A percentile compares a stretch with the other conserved stretches of the same genome.
Evolutionary conservation across 208 protist genomes (phyloP).

Genomic region (Leptomonas seymouri): DNA sequence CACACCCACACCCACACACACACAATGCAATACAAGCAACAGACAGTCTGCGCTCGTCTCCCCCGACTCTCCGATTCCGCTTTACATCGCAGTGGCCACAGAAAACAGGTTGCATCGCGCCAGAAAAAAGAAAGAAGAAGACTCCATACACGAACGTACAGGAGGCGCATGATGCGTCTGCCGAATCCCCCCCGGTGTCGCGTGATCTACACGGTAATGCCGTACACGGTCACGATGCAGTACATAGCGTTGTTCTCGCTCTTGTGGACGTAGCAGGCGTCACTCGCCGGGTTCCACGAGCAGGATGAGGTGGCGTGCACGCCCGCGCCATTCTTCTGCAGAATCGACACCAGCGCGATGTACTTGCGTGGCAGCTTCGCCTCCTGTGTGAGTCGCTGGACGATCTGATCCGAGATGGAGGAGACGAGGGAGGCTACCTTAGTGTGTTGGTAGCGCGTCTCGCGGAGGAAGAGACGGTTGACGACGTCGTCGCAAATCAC

Average conservation of each 20-base stretch:
- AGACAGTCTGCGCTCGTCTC: too few relatives aligned
- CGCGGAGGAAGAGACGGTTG: conserved; percentile 60
- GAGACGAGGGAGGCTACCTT: conserved; percentile 64
- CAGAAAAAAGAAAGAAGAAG: too few relatives aligned
- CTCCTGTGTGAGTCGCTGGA: conserved; percentile 82
- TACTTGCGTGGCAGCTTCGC: conserved; percentile 92
- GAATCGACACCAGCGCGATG: conserved; percentile 78
- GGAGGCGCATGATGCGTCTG: too few relatives aligned
- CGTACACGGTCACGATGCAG: conserved; percentile 88
- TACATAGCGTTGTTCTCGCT: conserved; percentile 83
- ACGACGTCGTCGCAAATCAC: conserved; percentile 80
- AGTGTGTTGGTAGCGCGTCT: conserved; percentile 72
- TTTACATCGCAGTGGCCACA: too few relatives aligned
- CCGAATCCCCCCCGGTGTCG: not conserved
- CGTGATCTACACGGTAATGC: conserved; percentile 58
- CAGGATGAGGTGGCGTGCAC: conserved; percentile 81
- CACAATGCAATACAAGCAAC: too few relatives aligned
- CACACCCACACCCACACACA: too few relatives aligned
- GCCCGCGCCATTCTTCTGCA: conserved; percentile 92
- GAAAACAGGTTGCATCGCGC: too few relatives aligned
- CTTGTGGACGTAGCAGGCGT: conserved; percentile 84
- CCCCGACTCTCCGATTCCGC: too few relatives aligned
- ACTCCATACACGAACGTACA: too few relatives aligned
- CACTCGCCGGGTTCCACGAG: conserved; percentile 90
- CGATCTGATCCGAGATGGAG: conserved; percentile 71